phyloP scores from a whole-genome alignment of 1,284 basidiomycete genomes.

The Vanrija pseudolonga region DNA sequence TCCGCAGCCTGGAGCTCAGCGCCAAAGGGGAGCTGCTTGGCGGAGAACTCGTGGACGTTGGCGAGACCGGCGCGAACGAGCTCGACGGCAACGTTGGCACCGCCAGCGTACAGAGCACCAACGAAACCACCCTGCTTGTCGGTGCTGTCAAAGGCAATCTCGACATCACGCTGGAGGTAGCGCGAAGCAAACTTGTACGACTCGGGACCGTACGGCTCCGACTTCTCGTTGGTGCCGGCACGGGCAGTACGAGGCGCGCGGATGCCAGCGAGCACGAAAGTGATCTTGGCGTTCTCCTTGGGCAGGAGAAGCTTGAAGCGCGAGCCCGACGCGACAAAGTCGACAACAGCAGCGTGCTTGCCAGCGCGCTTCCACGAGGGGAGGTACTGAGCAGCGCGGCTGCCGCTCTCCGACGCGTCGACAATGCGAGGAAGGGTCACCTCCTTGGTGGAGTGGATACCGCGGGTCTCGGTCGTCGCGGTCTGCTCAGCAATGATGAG shows the following conservation, averaged over 20 bases:
- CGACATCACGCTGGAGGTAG: conserved; percentile 92
- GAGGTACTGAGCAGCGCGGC: conserved; percentile 77
- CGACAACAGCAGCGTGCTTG: conserved; percentile 76
- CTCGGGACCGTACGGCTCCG: conserved; percentile 84
- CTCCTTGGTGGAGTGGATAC: conserved; percentile 91
- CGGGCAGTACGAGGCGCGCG: conserved; percentile 77
- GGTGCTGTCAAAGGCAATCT: conserved; percentile 81
- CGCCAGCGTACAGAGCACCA: conserved; percentile 73
- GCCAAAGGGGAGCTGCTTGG: conserved; percentile 72
- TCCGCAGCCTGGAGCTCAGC: conserved; percentile 80
- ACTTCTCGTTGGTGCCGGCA: conserved; percentile 71
- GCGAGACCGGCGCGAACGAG: conserved; percentile 75
- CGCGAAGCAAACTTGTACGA: conserved; percentile 74
- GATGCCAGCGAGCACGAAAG: conserved; percentile 81
- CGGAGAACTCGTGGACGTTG: conserved; percentile 80
- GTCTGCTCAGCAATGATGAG: conserved; percentile 88
- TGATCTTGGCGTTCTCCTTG: conserved; percentile 86
- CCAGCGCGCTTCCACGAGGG: conserved; percentile 89
- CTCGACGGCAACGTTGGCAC: conserved; percentile 75
- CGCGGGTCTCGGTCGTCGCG: conserved; percentile 72
- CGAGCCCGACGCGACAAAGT: conserved; percentile 89
- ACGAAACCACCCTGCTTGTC: conserved; percentile 98
- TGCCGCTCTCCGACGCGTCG: conserved; percentile 84
- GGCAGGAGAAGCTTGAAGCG: conserved; percentile 90
- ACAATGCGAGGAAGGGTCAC: conserved; percentile 61